Evolutionary conservation across 2,329 filamentous ascomycete genomes (phyloP), one percentile per base, ranked within the genome.

Genomic region (Neoarthrinium moseri): DNA sequence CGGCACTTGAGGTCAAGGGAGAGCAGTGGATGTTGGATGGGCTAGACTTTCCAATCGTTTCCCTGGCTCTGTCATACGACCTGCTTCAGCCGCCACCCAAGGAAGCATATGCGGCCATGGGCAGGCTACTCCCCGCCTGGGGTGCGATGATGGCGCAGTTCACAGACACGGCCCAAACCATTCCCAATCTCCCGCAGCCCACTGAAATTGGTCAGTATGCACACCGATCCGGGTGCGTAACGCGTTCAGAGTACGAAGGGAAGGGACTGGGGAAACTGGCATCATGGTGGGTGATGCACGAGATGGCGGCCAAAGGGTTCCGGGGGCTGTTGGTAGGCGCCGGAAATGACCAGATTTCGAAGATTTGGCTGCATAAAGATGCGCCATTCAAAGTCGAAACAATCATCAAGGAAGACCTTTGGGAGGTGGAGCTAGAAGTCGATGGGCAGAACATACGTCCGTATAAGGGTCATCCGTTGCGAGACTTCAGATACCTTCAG

Each of bases 21-120:
- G 47, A 17, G 27, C 34, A 13, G 45, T 50, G 41, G 50, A 49
- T 38, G 23, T 42, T 53, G 30, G 52, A 56, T 5, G 52, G 47
- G n/a, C 42, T 57, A 26, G 55, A 57, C 37, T 56, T 58, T 22
- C 55, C 53, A 6, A 44, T 56, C 15, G 51, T 57, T 15, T 29
- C 52, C 17, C 44, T 55, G 37, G 52, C 44, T 12, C 43, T 52
- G 24, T 56, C 53, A n/a, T 51, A 46, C 35, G 55, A 57, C 37
- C 51, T 52, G n/a, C 50, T 50, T n/a, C 39, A 33, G n/a, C 49
- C 51, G 43, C 49, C 46, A 32, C 47, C 46, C 37, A 42, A 47
- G 11, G 48, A 42, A 3, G 36, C 38, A 3, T 15, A 21, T 3
- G 43, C 38, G 17, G 37, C 47, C 26, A 38, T 54, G 13, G 45